Evolutionary conservation across 306 rosid genomes (phyloP).

Genomic region (Trichosanthes truncata): DNA sequence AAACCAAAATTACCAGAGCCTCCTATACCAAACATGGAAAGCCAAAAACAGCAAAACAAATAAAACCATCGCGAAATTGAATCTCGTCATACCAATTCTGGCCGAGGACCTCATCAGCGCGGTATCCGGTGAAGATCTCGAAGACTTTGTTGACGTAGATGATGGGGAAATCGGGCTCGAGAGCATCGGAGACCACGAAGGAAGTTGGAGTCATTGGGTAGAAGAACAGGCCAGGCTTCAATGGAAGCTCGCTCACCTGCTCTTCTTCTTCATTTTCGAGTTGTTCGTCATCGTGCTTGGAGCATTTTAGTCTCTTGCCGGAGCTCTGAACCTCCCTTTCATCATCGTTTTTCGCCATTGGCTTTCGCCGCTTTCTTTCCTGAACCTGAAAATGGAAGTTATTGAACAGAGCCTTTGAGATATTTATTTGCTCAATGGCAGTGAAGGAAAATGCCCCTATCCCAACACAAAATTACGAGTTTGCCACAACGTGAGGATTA

Average conservation of each 20-base stretch:
- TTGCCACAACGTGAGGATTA: neutral
- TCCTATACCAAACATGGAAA: neutral
- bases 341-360: slow-evolving; percentile 44
- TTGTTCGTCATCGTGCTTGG: slow-evolving; percentile 4
- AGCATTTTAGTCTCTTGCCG: slow-evolving; percentile 71
- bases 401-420: neutral
- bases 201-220: slow-evolving; percentile 73
- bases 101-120: slow-evolving; percentile 91
- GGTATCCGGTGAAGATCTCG: slow-evolving; percentile 78
- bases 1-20: neutral
- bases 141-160: slow-evolving; percentile 91
- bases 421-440: neutral
- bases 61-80: neutral
- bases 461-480: neutral
- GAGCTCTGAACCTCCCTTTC: slow-evolving; percentile 30
- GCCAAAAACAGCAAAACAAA: neutral
- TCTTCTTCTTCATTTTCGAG: neutral
- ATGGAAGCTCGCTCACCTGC: slow-evolving; percentile 34
- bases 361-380: slow-evolving; percentile 19
- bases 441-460: neutral
- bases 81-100: slow-evolving; percentile 55
- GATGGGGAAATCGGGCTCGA: slow-evolving; percentile 79
- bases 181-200: slow-evolving; percentile 85
- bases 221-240: slow-evolving; percentile 31
- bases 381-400: neutral